Conservation (phyloP, 2,329 filamentous ascomycete species). For the Fusarium sacchari region DNA sequence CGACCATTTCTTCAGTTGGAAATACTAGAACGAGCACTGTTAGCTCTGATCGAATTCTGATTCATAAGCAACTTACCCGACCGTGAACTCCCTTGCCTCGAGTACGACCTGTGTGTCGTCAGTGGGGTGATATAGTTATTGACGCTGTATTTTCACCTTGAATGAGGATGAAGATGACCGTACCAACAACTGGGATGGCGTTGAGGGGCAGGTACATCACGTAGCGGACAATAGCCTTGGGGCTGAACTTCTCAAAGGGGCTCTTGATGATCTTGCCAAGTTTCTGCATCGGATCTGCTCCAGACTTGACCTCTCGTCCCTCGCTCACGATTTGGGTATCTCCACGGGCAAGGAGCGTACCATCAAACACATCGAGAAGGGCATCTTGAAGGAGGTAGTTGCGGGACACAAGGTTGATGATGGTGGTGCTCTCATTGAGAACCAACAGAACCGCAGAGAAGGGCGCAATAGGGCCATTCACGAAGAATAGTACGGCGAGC, state of each 20-base stretch:
- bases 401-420: slow-evolving; percentile 67
- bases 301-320: slow-evolving; percentile 76
- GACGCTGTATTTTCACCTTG: slow-evolving; percentile 62
- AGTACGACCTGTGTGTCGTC: slow-evolving; percentile 52
- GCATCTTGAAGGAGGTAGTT: slow-evolving; percentile 84
- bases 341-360: slow-evolving; percentile 65
- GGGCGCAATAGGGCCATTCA: slow-evolving; percentile 85
- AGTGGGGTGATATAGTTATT: not conserved
- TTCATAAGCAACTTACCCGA: slow-evolving; percentile 56
- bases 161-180: slow-evolving; percentile 79
- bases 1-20: slow-evolving; percentile 89
- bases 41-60: not conserved
- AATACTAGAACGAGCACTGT: slow-evolving; percentile 68
- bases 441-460: slow-evolving; percentile 76
- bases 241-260: slow-evolving; percentile 66
- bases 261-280: slow-evolving; percentile 67
- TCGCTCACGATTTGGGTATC: slow-evolving; percentile 72
- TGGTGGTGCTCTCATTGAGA: slow-evolving; percentile 68
- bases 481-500: slow-evolving; percentile 81
- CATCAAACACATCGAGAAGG: slow-evolving; percentile 89
- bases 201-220: slow-evolving; percentile 90
- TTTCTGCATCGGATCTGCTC: slow-evolving; percentile 65
- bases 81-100: slow-evolving; percentile 62
- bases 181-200: slow-evolving; percentile 91
- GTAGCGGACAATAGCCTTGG: slow-evolving; percentile 76